Base-by-base conservation (phyloP, 1,139 yeast genomes). In the Zhuliangozyma parablackwelliae region DNA sequence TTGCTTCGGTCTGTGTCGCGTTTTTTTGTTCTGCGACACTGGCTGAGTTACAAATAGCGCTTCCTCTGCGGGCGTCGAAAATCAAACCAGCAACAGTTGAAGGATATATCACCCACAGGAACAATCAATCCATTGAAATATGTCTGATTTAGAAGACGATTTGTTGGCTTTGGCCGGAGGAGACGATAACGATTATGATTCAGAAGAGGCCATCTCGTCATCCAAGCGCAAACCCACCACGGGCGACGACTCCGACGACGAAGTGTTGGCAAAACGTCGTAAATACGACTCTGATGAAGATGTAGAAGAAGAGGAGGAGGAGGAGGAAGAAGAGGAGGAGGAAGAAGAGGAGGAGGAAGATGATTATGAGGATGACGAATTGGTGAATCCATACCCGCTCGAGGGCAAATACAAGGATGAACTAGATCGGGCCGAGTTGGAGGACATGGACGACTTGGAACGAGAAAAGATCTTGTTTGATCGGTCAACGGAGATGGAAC, bases 351-450 rank as follows among this genome's bases (percentile, higher is more conserved):
- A 23, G 3, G 24, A 23, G 3, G 61, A 50, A 1, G 59, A 49
- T 2, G 57, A 49, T 1, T 59, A 47, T 5, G 56, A 45, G 2
- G 59, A 47, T 8, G 57, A 50, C 7, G 67, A 66, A 37, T 74
- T 83, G 48, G 57, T 64, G 28, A 75, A 73, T 49, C 98, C 97
- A 7, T 92, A 90, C 57, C 98, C 98, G 2, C 63, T 92, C 40
- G 97, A 89, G 56, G 96, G 96, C 11, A 88, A 88, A 54, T 92
- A 82, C 65, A 85, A 80, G 52, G 85, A 89, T 59, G 96, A 82
- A 41, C 72, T 68, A 7, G 99, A 94, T 60, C 73, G 88, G 42
- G 80, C 66, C 6, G 56, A 55, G 35, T 66, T 92, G 46, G 80
- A 82, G 52, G 71, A 73, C 1, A 74, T 92, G 80, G 95, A 92